These are phyloP conservation scores for Astraeus odoratus DNA, from an alignment of 768 basidiomycete species.

Conservation along the genomic window DNA sequence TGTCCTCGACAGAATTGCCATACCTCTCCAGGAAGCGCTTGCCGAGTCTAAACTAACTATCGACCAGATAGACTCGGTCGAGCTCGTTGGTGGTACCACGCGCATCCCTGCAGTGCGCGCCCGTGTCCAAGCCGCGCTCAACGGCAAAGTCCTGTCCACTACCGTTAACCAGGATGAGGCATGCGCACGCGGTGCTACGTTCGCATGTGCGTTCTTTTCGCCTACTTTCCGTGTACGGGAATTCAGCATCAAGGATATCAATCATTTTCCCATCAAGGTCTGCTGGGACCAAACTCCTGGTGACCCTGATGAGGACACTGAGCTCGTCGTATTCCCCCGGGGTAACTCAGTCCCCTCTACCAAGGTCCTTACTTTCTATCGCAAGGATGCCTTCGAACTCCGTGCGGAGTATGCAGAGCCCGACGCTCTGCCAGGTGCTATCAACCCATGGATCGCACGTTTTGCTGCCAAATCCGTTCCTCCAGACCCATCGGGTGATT, in stretches of 20 bases:
- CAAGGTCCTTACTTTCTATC: slow-evolving; percentile 93
- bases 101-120: slow-evolving; percentile 90
- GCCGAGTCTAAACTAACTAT: slow-evolving; percentile 71
- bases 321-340: slow-evolving; percentile 83
- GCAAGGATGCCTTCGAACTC: slow-evolving; percentile 82
- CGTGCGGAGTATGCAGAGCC: slow-evolving; percentile 82
- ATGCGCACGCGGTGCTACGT: slow-evolving; percentile 91
- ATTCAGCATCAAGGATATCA: slow-evolving; percentile 83
- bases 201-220: slow-evolving; percentile 94
- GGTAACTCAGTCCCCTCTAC: slow-evolving; percentile 87
- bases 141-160: slow-evolving; percentile 75
- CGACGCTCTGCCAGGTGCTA: slow-evolving; percentile 57
- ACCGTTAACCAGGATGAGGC: slow-evolving; percentile 99
- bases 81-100: slow-evolving; percentile 90
- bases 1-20: slow-evolving; percentile 70
- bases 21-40: slow-evolving; percentile 73
- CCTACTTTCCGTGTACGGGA: slow-evolving; percentile 98
- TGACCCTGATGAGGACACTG: slow-evolving; percentile 85
- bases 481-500: slow-evolving; percentile 59
- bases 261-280: slow-evolving; percentile 84
- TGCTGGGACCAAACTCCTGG: slow-evolving; percentile 71
- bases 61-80: slow-evolving; percentile 85
- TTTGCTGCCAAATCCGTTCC: slow-evolving; percentile 82
- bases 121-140: slow-evolving; percentile 78
- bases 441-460: slow-evolving; percentile 81